Conservation (phyloP, 306 rosid species). For the Hippophae rhamnoides region DNA sequence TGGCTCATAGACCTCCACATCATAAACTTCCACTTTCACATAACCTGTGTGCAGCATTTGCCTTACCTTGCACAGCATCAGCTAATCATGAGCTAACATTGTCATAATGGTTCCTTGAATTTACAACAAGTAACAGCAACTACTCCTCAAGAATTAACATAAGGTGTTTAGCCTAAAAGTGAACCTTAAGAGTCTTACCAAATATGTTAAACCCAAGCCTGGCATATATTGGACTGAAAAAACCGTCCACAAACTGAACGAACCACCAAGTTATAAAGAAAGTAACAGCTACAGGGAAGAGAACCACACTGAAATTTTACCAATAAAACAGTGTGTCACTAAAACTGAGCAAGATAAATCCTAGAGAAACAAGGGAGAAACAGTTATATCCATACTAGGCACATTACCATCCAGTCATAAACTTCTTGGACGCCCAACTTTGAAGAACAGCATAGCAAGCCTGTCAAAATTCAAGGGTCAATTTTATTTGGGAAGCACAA, state of each 20-base stretch:
- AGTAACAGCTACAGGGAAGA: slow-evolving; percentile 42
- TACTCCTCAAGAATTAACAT: background rate
- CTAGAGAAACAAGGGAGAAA: background rate
- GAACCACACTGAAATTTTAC: slow-evolving; percentile 36
- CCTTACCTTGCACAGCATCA: too few species aligned
- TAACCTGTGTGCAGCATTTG: too few species aligned
- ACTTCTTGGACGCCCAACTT: slow-evolving; percentile 46
- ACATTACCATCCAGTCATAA: slow-evolving; percentile 47
- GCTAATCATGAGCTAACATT: too few species aligned
- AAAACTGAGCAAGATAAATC: slow-evolving; percentile 5
- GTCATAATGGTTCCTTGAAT: too few species aligned
- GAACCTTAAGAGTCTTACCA: slow-evolving; percentile 22
- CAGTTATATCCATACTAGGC: slow-evolving; percentile 4
- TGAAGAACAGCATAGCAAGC: slow-evolving; percentile 49
- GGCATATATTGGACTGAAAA: slow-evolving; percentile 41
- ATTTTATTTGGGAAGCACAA: background rate
- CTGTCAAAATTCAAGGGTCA: slow-evolving; percentile 20
- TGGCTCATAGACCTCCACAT: too few species aligned
- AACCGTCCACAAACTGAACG: slow-evolving; percentile 36
- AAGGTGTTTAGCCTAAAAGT: background rate
- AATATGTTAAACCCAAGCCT: slow-evolving; percentile 36
- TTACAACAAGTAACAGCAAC: background rate
- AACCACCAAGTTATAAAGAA: slow-evolving; percentile 48
- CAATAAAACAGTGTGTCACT: slow-evolving; percentile 1
- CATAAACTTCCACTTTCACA: too few species aligned